Conservation (phyloP, 331 rosid genomes). For the Malus hybrid region DNA sequence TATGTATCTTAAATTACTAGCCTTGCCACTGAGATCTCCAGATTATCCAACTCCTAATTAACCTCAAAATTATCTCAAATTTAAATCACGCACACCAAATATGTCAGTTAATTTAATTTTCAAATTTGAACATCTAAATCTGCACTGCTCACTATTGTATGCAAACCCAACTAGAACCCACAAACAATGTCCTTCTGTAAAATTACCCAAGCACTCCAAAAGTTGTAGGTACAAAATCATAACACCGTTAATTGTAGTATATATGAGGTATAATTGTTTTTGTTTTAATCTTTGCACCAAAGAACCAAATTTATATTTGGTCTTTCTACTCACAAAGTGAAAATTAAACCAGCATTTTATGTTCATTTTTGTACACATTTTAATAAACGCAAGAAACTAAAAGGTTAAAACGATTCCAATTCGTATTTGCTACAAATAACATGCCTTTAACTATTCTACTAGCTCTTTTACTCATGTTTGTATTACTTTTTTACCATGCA, state of each 20-base stretch:
- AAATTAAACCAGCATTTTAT: background rate
- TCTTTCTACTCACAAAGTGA: background rate
- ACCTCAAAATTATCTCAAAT: background rate
- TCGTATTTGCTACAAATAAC: no score
- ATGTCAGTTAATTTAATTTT: no score
- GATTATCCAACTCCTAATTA: background rate
- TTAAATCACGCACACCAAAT: background rate
- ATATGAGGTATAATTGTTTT: background rate
- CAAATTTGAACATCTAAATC: background rate
- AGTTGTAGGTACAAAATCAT: background rate
- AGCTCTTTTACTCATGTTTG: no score
- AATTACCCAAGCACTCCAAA: background rate
- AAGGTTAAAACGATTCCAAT: no score
- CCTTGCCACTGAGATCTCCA: background rate
- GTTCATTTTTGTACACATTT: background rate
- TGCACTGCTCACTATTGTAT: background rate
- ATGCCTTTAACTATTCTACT: no score
- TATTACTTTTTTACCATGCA: no score
- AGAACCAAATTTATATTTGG: background rate
- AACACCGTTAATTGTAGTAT: background rate
- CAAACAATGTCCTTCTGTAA: background rate
- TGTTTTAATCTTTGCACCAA: background rate
- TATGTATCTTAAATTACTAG: background rate
- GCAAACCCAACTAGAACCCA: background rate
- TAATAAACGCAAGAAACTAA: no score